Conservation (phyloP, 1,284 basidiomycete species). For the Malassezia sp. region DNA sequence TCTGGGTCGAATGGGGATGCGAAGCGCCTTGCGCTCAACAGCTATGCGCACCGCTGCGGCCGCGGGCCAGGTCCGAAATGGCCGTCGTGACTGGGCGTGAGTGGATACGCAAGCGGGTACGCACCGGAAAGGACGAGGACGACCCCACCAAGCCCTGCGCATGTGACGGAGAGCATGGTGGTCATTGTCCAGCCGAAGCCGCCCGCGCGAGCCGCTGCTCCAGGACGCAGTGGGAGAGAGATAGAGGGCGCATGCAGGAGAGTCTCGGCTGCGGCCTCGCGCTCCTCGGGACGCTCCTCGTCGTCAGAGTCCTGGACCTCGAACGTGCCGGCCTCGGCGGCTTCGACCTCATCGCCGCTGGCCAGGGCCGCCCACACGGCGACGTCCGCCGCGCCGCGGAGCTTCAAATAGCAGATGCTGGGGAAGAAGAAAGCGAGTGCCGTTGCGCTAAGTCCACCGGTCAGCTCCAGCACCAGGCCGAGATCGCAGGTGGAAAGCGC, state of each 20-base stretch:
- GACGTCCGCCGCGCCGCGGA: conserved; percentile 28
- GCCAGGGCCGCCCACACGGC: conserved; percentile 18
- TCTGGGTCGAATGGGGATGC: too few relatives aligned
- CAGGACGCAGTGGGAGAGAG: conserved; percentile 38
- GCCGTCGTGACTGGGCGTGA: too few relatives aligned
- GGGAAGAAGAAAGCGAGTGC: conserved; percentile 75
- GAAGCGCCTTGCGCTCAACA: too few relatives aligned
- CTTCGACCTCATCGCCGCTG: not conserved
- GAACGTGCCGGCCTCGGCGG: not conserved
- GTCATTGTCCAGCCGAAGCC: too few relatives aligned
- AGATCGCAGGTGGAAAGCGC: conserved; percentile 88
- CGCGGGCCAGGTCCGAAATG: too few relatives aligned
- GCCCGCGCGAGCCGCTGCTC: conserved; percentile 23
- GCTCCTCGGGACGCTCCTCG: conserved; percentile 13
- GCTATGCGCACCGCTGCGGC: too few relatives aligned
- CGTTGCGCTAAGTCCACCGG: conserved; percentile 85
- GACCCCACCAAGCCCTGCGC: too few relatives aligned
- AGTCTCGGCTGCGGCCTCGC: conserved; percentile 19
- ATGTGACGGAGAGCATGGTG: too few relatives aligned
- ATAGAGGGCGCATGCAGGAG: conserved; percentile 34
- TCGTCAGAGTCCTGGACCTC: conserved; percentile 2
- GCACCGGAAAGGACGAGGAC: too few relatives aligned
- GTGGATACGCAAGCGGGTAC: too few relatives aligned
- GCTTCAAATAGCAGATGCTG: conserved; percentile 41
- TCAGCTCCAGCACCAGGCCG: conserved; percentile 92